Base-by-base conservation (phyloP, 1,284 basidiomycete species). In the Laetiporus sulphureus region DNA sequence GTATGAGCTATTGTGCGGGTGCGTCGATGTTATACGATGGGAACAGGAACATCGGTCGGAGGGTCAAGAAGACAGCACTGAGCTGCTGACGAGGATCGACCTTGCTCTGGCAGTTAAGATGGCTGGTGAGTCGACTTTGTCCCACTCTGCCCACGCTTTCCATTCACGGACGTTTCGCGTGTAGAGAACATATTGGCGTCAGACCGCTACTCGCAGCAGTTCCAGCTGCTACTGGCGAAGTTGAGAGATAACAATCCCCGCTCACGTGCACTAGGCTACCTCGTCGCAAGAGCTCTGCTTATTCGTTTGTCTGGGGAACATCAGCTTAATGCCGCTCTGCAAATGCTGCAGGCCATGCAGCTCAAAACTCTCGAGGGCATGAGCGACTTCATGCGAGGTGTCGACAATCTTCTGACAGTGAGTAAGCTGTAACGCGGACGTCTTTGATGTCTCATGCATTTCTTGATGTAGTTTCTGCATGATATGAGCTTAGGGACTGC, bases 181-280 rank as follows among this genome's bases (percentile, higher is more conserved):
- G 27, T 51, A 83, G 84, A 78, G 42, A 85, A 84, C 48, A 71
- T 87, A 41, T 54, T 77, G 5, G 56, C 57, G 4, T 80, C 78
- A 0, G 64, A 69, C 40, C 51, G 67, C 13, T 68, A 69, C 47
- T 42, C 58, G 24, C 42, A 57, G 32, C 62, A 73, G 44, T 42
- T 75, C 34, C 61, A 65, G 31, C 59, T 60, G 48, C 50, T 86
- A 29, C 50, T 81, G 4, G 46, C 48, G 3, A 79, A 74, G 47
- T 52, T 87, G 4, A 61, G 67, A 8, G 69, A 74, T 34, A 39
- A 62, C 0, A 67, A 75, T 45, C 51, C 74, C 0, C 72, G 85
- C 49, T 64, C 72, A 20, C 70, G 78, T 11, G 59, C 74, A 2
- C 59, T 91, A 25, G 73, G 73, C 0, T 76, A 78, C 51, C 64